Percentiles rank a stretch among this genome's conserved stretches.
These are phyloP conservation scores for Ophiocordyceps australis DNA, from an alignment of 2,329 filamentous ascomycete genomes.

Conservation along the genomic window DNA sequence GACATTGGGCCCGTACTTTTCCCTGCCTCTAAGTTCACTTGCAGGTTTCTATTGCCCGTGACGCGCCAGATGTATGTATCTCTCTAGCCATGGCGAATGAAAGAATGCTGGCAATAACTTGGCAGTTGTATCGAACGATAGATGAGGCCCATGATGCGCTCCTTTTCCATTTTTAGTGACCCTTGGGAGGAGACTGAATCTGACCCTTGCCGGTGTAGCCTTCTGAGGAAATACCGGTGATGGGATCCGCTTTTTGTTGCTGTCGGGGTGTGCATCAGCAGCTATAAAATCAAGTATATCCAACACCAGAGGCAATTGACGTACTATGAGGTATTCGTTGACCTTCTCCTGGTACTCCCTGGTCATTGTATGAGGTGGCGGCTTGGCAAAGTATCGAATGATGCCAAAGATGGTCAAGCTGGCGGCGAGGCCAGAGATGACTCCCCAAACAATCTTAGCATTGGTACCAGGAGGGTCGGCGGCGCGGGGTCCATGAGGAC, in stretches of 20 bases:
- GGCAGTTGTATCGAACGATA: too few species aligned
- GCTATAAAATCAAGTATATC: too few species aligned
- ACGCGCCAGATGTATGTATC: too few species aligned
- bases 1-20: constrained; percentile 9
- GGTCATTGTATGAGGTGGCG: constrained; percentile 72
- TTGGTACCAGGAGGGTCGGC: constrained; percentile 67
- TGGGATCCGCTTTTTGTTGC: constrained; percentile 71
- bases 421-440: constrained; percentile 45
- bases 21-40: constrained; percentile 17
- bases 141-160: too few species aligned
- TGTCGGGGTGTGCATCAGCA: constrained; percentile 17
- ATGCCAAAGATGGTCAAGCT: constrained; percentile 54
- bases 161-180: too few species aligned
- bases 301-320: too few species aligned
- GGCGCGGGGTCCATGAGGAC: constrained; percentile 84
- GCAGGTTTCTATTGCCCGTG: too few species aligned
- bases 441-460: constrained; percentile 61
- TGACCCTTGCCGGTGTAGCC: constrained; percentile 63
- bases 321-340: constrained; percentile 86
- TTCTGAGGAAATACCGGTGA: constrained; percentile 67
- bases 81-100: too few species aligned
- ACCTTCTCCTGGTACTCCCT: constrained; percentile 92
- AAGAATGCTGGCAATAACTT: too few species aligned
- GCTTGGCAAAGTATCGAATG: constrained; percentile 55
- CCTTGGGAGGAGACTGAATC: constrained; percentile 51